phyloP scores from a whole-genome alignment of 495 filamentous ascomycete species.

The Oidiodendron maius region DNA sequence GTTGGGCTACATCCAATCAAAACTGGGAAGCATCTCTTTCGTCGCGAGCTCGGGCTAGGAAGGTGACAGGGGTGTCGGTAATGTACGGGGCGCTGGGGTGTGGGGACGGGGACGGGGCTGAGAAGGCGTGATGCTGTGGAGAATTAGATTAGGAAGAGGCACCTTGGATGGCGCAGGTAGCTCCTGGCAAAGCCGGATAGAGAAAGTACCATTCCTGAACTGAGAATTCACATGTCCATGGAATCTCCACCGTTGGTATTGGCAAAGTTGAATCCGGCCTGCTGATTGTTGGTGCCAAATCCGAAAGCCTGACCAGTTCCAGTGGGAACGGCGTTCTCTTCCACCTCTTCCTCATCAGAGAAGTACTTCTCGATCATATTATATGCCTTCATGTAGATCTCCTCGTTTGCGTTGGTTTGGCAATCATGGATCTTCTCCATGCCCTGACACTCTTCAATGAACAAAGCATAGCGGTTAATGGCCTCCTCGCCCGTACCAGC shows the following conservation, averaged over 20 bases:
- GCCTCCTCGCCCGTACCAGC: slow-evolving; percentile 64
- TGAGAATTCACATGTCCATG: slow-evolving; percentile 90
- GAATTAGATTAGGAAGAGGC: no score
- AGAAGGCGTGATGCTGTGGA: no score
- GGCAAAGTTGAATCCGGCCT: slow-evolving; percentile 84
- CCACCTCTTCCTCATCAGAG: slow-evolving; percentile 92
- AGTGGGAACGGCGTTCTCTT: slow-evolving; percentile 47
- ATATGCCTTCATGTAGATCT: slow-evolving; percentile 99
- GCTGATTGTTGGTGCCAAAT: slow-evolving; percentile 69
- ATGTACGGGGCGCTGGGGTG: no score
- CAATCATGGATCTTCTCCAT: slow-evolving; percentile 99
- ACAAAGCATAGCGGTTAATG: slow-evolving; percentile 95
- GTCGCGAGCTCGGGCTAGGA: no score
- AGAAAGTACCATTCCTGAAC: neutral
- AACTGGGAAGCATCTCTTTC: neutral
- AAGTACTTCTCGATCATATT: slow-evolving; percentile 99
- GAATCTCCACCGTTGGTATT: slow-evolving; percentile 86
- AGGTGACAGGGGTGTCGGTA: no score
- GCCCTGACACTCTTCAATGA: slow-evolving; percentile 96
- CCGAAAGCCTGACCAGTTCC: slow-evolving; percentile 64
- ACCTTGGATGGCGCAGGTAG: no score
- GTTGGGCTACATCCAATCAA: neutral
- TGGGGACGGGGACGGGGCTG: no score
- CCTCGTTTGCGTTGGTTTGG: slow-evolving; percentile 99
- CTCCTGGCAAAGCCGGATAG: slow-evolving; percentile 4